Conservation (phyloP, 768 basidiomycete genomes). For the Astraeus odoratus region DNA sequence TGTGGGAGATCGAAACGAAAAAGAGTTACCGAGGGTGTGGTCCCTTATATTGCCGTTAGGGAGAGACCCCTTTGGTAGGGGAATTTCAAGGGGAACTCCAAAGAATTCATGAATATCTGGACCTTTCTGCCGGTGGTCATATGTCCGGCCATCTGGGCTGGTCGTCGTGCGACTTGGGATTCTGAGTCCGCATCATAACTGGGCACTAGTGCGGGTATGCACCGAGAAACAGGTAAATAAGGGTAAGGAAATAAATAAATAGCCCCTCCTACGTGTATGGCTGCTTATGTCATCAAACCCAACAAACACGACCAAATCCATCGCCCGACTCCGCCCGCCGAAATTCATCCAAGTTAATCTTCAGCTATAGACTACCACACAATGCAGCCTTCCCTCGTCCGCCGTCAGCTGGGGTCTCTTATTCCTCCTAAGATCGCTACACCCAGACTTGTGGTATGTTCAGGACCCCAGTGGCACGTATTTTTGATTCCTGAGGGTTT, state of each 20-base stretch:
- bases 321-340: neutral
- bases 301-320: neutral
- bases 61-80: neutral
- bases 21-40: neutral
- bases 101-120: no score
- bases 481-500: conserved; percentile 8
- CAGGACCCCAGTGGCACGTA: neutral
- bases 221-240: no score
- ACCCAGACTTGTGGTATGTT: conserved; percentile 70
- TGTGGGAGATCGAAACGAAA: conserved; percentile 2
- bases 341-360: neutral
- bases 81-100: no score
- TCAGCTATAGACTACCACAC: conserved; percentile 10
- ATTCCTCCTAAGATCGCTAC: conserved; percentile 96
- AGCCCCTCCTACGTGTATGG: no score
- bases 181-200: no score
- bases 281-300: no score
- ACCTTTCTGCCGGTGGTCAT: no score
- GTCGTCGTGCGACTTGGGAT: no score
- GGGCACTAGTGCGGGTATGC: no score
- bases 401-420: conserved; percentile 77
- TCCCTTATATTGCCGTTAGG: neutral
- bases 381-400: conserved; percentile 81
- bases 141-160: no score
- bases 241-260: no score